Conservation (phyloP, 495 filamentous ascomycete species). For the Aspergillus conjunctus region DNA sequence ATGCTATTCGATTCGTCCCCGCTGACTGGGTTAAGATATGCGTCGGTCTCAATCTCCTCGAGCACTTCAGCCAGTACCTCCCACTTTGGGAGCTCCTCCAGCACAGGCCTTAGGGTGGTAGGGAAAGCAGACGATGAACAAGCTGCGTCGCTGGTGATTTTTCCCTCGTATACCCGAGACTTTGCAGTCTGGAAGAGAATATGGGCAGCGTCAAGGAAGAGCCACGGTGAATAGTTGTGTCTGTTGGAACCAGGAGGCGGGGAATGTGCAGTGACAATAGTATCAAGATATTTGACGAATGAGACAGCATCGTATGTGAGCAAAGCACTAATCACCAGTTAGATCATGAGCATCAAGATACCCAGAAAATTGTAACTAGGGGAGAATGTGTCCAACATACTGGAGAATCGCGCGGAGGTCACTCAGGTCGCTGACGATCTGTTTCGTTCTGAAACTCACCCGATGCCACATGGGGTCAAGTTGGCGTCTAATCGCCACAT, state of each 20-base stretch:
- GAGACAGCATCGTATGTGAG: conserved; percentile 88
- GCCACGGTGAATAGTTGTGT: conserved; percentile 91
- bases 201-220: conserved; percentile 94
- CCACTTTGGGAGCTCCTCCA: conserved; percentile 97
- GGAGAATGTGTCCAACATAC: conserved; percentile 37
- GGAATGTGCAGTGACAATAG: conserved; percentile 85
- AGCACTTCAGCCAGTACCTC: conserved; percentile 79
- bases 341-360: conserved; percentile 20
- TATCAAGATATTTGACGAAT: conserved; percentile 92
- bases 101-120: conserved; percentile 77
- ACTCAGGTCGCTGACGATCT: conserved; percentile 87
- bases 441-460: conserved; percentile 89
- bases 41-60: conserved; percentile 89
- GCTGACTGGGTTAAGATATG: conserved; percentile 74
- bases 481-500: conserved; percentile 83
- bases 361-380: neutral
- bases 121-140: conserved; percentile 48
- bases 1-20: conserved; percentile 88
- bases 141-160: conserved; percentile 49
- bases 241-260: conserved; percentile 85
- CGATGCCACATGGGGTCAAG: conserved; percentile 97
- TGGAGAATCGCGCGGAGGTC: conserved; percentile 86
- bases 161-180: conserved; percentile 82
- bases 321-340: conserved; percentile 51
- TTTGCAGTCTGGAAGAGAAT: conserved; percentile 92